These are phyloP conservation scores for Pseudogymnoascus sp. DNA, from an alignment of 2,329 filamentous ascomycete species.

Conservation along the genomic window DNA sequence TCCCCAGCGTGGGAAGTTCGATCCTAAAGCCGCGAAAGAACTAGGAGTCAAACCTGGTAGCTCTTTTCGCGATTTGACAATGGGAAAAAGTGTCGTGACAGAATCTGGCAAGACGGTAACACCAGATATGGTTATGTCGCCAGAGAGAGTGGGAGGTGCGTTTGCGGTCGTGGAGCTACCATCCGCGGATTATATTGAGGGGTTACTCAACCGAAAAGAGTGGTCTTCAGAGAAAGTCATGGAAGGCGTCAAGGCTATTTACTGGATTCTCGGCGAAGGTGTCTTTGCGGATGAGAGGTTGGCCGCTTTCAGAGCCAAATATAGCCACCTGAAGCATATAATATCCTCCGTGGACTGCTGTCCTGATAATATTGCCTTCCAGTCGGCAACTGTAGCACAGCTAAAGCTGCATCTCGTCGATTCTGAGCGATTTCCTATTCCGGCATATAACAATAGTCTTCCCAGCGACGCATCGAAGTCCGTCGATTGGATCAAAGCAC, in stretches of 20 bases:
- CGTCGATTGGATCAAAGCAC: constrained; percentile 5
- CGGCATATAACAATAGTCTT: constrained; percentile 50
- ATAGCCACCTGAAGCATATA: constrained; percentile 58
- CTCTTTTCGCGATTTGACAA: constrained; percentile 51
- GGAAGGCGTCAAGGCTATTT: constrained; percentile 55
- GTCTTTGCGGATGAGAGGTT: constrained; percentile 56
- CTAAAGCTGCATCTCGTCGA: constrained; percentile 66
- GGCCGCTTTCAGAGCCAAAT: constrained; percentile 58
- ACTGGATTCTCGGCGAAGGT: constrained; percentile 73
- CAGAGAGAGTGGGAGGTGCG: constrained; percentile 57
- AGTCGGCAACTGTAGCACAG: constrained; percentile 56
- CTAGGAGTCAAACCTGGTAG: constrained; percentile 54
- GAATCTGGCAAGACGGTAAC: constrained; percentile 62
- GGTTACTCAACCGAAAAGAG: constrained; percentile 62
- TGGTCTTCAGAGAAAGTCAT: constrained; percentile 59
- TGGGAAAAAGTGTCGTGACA: constrained; percentile 54
- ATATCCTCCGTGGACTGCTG: constrained; percentile 67
- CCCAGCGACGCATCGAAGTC: neutral
- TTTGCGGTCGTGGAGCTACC: constrained; percentile 77
- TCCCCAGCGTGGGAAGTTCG: constrained; percentile 71
- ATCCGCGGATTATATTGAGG: constrained; percentile 57
- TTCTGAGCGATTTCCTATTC: constrained; percentile 61
- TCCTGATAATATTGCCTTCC: constrained; percentile 65
- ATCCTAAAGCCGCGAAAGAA: constrained; percentile 51
- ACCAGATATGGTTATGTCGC: constrained; percentile 76